Percentiles rank a stretch among this genome's conserved stretches.
phyloP scores from a whole-genome alignment of 2,329 filamentous ascomycete genomes.

The Allantophomopsis cytisporea region DNA sequence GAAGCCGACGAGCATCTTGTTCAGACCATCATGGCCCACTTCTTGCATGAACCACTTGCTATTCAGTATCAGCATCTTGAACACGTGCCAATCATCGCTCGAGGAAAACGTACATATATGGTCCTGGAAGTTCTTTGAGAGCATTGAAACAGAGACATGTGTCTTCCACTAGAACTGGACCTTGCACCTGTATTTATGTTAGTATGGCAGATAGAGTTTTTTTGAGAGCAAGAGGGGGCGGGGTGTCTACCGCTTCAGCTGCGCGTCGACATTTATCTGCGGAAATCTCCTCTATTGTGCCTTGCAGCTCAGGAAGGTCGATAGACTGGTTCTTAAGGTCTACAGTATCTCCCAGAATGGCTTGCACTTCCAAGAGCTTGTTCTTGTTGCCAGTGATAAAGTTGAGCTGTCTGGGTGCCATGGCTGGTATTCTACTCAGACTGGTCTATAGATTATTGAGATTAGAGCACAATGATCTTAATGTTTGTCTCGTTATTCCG shows the following conservation, averaged over 20 bases:
- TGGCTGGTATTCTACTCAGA: constrained; percentile 1
- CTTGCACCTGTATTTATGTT: constrained; percentile 44
- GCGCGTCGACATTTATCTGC: constrained; percentile 75
- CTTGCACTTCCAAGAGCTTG: constrained; percentile 81
- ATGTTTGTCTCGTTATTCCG: too few relatives aligned
- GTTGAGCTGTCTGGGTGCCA: constrained; percentile 48
- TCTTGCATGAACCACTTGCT: constrained; percentile 91
- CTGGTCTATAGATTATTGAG: too few relatives aligned
- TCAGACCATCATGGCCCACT: constrained; percentile 73
- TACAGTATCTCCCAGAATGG: constrained; percentile 64
- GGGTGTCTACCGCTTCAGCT: constrained; percentile 51
- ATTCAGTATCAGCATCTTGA: constrained; percentile 2
- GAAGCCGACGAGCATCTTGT: constrained; percentile 81
- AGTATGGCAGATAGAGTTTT: not conserved
- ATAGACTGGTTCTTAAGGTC: constrained; percentile 60
- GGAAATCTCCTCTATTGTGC: constrained; percentile 83
- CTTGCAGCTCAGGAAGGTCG: constrained; percentile 83
- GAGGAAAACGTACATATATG: constrained; percentile 65
- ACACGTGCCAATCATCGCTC: not conserved
- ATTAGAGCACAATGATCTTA: too few relatives aligned
- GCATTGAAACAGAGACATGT: constrained; percentile 90
- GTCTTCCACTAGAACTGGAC: constrained; percentile 89
- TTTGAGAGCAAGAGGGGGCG: not conserved
- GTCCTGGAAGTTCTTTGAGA: constrained; percentile 79
- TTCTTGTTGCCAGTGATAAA: constrained; percentile 97